Percentiles rank a stretch among this genome's conserved stretches.
Evolutionary conservation across 2,329 filamentous ascomycete genomes (phyloP).

Genomic region (Pseudogymnoascus sp.): DNA sequence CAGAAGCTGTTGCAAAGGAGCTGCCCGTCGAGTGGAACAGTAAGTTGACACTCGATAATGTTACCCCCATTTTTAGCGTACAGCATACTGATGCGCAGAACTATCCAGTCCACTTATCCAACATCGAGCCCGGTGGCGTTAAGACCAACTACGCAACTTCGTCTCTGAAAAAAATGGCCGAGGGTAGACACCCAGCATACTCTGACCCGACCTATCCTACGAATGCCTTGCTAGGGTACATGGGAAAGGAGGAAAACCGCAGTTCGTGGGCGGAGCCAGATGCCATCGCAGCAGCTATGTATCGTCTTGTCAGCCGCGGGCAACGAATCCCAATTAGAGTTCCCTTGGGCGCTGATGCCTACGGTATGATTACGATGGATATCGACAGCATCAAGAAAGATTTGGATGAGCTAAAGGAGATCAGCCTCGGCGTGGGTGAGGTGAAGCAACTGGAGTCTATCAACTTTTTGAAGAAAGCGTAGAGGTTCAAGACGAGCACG

Average conservation of each 20-base stretch:
- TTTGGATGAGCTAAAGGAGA: constrained; percentile 29
- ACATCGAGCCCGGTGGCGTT: constrained; percentile 35
- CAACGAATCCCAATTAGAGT: constrained; percentile 33
- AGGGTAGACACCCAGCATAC: constrained; percentile 20
- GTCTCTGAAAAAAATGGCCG: constrained; percentile 30
- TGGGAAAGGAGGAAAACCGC: constrained; percentile 20
- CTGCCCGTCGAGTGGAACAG: constrained; percentile 31
- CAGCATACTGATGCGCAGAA: constrained; percentile 31
- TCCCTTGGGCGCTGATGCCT: constrained; percentile 34
- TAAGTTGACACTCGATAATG: constrained; percentile 18
- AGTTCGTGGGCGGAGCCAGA: constrained; percentile 28
- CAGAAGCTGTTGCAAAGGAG: constrained; percentile 30
- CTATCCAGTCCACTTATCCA: constrained; percentile 33
- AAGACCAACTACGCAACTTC: constrained; percentile 33
- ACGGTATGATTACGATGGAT: constrained; percentile 27
- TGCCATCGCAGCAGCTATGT: constrained; percentile 31
- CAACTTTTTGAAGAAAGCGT: constrained; percentile 14
- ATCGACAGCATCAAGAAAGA: constrained; percentile 25
- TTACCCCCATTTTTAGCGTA: constrained; percentile 25
- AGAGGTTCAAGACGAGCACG: not conserved
- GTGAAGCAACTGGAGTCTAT: constrained; percentile 21
- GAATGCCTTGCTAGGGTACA: constrained; percentile 23
- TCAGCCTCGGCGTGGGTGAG: constrained; percentile 24
- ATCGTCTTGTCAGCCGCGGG: constrained; percentile 27
- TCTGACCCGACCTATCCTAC: constrained; percentile 10